A percentile compares a stretch with the other conserved stretches of the same genome.
Conservation (phyloP, 805 yeast genomes). For the Maudiozyma saulgeensis region DNA sequence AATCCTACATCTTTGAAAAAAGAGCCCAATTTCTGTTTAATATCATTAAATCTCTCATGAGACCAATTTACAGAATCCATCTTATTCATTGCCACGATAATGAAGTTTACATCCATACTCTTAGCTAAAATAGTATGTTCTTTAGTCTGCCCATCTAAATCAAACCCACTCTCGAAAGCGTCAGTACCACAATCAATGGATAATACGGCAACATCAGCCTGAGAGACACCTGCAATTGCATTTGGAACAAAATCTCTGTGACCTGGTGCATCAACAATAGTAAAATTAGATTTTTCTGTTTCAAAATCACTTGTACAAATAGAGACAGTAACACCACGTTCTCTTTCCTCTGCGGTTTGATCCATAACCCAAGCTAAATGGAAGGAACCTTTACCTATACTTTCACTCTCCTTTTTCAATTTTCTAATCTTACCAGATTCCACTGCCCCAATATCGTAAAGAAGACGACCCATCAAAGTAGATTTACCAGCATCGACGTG, state of each 20-base stretch:
- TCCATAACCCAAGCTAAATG: conserved; percentile 99
- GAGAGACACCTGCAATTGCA: conserved; percentile 99
- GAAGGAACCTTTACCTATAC: conserved; percentile 98
- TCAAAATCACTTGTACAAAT: conserved; percentile 96
- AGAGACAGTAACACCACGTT: conserved; percentile 96
- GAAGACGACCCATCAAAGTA: conserved; percentile 94
- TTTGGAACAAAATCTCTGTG: conserved; percentile 97
- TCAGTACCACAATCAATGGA: conserved; percentile 97
- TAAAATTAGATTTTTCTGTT: conserved; percentile 88
- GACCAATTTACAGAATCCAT: conserved; percentile 94
- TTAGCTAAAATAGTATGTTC: conserved; percentile 94
- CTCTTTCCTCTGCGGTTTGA: conserved; percentile 95
- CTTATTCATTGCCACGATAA: conserved; percentile 79
- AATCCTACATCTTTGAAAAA: conserved; percentile 84
- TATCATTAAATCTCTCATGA: conserved; percentile 82
- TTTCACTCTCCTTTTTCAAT: conserved; percentile 93
- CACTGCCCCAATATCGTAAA: conserved; percentile 89
- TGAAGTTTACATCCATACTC: conserved; percentile 89
- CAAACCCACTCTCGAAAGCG: conserved; percentile 97
- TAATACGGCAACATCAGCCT: conserved; percentile 94
- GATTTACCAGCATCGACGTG: conserved; percentile 99
- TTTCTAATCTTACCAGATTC: conserved; percentile 95
- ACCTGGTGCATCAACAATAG: conserved; percentile 98
- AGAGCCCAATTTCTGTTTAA: conserved; percentile 64
- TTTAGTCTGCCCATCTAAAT: conserved; percentile 96